Conservation (phyloP, 331 rosid species). For the Pyrus hybrid region DNA sequence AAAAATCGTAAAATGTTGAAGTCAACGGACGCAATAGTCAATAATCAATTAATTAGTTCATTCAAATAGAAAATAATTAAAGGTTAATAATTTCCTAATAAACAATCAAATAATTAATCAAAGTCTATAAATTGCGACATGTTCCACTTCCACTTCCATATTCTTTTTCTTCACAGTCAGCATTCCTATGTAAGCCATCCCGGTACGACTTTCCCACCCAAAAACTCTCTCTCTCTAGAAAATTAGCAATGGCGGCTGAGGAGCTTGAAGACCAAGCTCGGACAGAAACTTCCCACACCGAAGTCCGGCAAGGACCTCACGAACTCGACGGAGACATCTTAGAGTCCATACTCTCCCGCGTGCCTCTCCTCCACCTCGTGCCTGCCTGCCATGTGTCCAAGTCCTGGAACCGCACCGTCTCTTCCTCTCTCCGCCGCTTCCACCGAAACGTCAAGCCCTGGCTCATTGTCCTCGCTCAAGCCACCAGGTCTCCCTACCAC, state of each 20-base stretch:
- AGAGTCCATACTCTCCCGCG: conserved; percentile 43
- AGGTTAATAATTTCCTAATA: too few species aligned
- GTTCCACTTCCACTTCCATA: too few species aligned
- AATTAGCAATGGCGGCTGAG: not conserved
- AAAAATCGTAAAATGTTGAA: too few species aligned
- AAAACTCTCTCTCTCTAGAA: not conserved
- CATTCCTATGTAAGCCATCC: too few species aligned
- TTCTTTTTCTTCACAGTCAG: too few species aligned
- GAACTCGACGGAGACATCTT: conserved; percentile 50
- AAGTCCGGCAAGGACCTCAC: not conserved
- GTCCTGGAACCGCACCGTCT: conserved; percentile 48
- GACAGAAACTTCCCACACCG: not conserved
- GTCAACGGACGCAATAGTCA: too few species aligned
- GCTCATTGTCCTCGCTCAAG: conserved; percentile 52
- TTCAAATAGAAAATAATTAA: too few species aligned
- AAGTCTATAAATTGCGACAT: too few species aligned
- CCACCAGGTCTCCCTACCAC: conserved; percentile 23
- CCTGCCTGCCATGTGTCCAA: conserved; percentile 45
- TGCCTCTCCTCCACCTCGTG: conserved; percentile 48
- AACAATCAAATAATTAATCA: too few species aligned
- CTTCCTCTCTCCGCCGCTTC: conserved; percentile 41
- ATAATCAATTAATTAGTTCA: too few species aligned
- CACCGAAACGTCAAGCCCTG: conserved; percentile 47
- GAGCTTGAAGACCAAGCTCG: not conserved
- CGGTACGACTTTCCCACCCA: too few species aligned